Base-by-base conservation (phyloP, 768 basidiomycete species). In the Trametes villosa region DNA sequence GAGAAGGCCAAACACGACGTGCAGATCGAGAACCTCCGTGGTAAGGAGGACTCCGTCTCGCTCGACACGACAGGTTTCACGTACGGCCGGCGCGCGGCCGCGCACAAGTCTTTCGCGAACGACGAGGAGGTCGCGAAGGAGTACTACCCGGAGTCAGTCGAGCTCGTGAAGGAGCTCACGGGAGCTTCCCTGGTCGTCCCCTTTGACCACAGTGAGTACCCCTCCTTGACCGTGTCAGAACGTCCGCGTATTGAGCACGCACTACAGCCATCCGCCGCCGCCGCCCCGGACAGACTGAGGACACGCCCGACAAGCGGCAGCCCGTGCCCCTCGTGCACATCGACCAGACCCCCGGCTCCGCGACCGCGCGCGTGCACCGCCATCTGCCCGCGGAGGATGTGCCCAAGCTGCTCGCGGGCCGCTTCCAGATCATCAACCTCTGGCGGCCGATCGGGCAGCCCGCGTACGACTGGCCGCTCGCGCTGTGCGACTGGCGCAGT, bases 111-210 rank as follows among this genome's bases (percentile, higher is more conserved):
- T 0, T 88, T 88, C 71, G 59, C 60, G 0, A 75, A 81, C 59
- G 83, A 86, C 41, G 79, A 77, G 11, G 80, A 80, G n/a, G 79
- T 89, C 34, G 65, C 76, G 65, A 65, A 63, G 44, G 82, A 82
- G 50, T 89, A 89, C 68, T 88, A 87, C 65, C 79, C 81, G 0
- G 87, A 89, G 71, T 82, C 82, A 65, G 74, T 78, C 18, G 81
- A 82, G 67, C 74, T 87, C 42, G 69, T 88, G 42, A 87, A 88
- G 75, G 70, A 81, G 59, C 55, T 83, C 11, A 86, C 86, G 0
- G 86, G 87, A 3, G 87, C 87, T 0, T 82, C 76, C 64, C 75
- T 78, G 26, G 83, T 86, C 11, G 81, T 86, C n/a, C 53, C 87
- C 15, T 89, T 88, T 64, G 86, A 87, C 65, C 86, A 87, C 66